phyloP scores from a whole-genome alignment of 768 basidiomycete species.

The Mycena crocata region DNA sequence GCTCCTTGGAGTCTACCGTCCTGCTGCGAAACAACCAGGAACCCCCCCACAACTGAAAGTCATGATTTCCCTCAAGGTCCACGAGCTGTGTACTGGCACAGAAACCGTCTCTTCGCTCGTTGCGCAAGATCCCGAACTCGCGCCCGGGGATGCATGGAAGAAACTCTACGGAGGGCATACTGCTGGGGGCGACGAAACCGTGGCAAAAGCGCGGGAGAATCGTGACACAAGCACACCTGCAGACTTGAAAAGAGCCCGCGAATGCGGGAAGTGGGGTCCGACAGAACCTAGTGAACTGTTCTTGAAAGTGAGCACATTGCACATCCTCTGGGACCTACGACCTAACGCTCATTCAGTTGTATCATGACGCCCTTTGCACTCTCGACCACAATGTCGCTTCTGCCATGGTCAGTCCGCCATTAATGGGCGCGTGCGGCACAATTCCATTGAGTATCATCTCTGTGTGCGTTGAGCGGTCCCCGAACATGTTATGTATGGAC shows the following conservation, averaged over 20 bases:
- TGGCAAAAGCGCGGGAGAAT: constrained; percentile 33
- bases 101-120: constrained; percentile 57
- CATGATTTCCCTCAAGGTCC: constrained; percentile 44
- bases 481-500: neutral
- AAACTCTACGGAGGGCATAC: constrained; percentile 49
- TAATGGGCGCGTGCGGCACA: constrained; percentile 72
- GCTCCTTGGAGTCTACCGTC: neutral
- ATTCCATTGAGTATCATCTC: constrained; percentile 73
- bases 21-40: neutral
- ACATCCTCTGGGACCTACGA: neutral
- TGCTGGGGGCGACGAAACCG: constrained; percentile 31
- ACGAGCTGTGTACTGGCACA: constrained; percentile 44
- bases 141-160: constrained; percentile 51
- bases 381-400: constrained; percentile 66
- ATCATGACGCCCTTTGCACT: constrained; percentile 68
- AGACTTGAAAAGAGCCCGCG: constrained; percentile 58
- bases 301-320: constrained; percentile 57
- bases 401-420: constrained; percentile 68
- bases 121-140: constrained; percentile 47
- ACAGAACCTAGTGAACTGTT: constrained; percentile 67
- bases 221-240: constrained; percentile 47
- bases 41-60: neutral
- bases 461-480: constrained; percentile 47
- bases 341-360: constrained; percentile 56
- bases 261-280: constrained; percentile 64